Conservation (phyloP, 192 early-diverging fungal species). For the Entomortierella beljakovae region DNA sequence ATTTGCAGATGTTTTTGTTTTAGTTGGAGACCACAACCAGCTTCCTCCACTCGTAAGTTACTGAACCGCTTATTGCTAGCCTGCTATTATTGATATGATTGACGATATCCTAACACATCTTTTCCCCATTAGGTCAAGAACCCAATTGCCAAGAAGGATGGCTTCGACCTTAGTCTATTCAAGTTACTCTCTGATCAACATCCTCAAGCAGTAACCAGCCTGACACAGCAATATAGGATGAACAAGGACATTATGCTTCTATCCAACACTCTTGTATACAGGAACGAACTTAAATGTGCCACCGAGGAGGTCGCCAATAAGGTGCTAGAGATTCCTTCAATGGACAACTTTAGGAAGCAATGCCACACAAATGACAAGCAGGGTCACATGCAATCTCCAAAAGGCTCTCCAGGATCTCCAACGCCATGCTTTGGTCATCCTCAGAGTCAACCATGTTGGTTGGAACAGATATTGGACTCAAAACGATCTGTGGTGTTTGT, state of each 20-base stretch:
- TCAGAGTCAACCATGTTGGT: slow-evolving; percentile 66
- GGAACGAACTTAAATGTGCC: slow-evolving; percentile 82
- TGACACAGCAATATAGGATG: slow-evolving; percentile 95
- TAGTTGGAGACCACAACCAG: slow-evolving; percentile 97
- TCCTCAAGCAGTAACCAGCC: slow-evolving; percentile 76
- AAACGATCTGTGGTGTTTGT: slow-evolving; percentile 78
- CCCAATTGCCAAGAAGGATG: slow-evolving; percentile 62
- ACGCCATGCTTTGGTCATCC: neutral
- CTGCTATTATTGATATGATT: neutral
- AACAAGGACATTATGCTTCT: slow-evolving; percentile 89
- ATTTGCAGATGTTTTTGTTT: slow-evolving; percentile 83
- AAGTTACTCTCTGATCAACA: slow-evolving; percentile 83
- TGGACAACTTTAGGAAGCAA: slow-evolving; percentile 24
- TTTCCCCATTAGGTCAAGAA: slow-evolving; percentile 61
- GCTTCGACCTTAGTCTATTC: slow-evolving; percentile 80
- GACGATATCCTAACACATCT: neutral
- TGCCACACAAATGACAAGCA: slow-evolving; percentile 12
- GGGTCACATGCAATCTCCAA: neutral
- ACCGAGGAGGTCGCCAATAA: slow-evolving; percentile 70
- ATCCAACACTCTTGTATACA: slow-evolving; percentile 87
- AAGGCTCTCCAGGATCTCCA: neutral
- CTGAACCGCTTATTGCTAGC: neutral
- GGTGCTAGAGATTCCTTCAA: slow-evolving; percentile 56
- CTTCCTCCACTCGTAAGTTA: slow-evolving; percentile 86
- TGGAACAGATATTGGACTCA: slow-evolving; percentile 73